Conservation (phyloP, 2,329 filamentous ascomycete species). For the Lecanoromycetidae sp. region DNA sequence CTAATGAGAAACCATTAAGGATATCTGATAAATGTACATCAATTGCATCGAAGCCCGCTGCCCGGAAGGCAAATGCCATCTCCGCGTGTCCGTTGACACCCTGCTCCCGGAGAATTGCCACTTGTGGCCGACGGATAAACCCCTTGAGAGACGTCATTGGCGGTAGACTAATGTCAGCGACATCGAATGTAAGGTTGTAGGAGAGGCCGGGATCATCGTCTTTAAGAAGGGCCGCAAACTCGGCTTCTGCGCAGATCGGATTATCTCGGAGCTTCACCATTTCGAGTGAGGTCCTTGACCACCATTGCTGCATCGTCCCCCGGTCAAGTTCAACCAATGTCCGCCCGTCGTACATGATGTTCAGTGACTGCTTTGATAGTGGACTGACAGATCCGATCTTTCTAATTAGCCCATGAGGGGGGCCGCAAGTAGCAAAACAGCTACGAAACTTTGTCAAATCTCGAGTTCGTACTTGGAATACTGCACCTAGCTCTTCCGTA, state of each 20-base stretch:
- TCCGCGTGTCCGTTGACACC: slow-evolving; percentile 94
- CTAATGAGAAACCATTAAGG: slow-evolving; percentile 66
- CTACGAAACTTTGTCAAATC: slow-evolving; percentile 77
- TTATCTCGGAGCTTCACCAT: slow-evolving; percentile 90
- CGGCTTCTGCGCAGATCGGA: slow-evolving; percentile 69
- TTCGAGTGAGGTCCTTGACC: slow-evolving; percentile 76
- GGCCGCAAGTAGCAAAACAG: slow-evolving; percentile 83
- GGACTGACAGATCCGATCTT: slow-evolving; percentile 69
- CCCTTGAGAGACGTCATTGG: slow-evolving; percentile 50
- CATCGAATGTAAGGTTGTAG: slow-evolving; percentile 71
- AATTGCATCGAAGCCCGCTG: slow-evolving; percentile 57
- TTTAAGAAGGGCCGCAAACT: slow-evolving; percentile 64
- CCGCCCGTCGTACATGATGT: slow-evolving; percentile 60
- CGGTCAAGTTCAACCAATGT: slow-evolving; percentile 57
- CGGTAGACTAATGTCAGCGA: slow-evolving; percentile 63
- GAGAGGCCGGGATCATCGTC: slow-evolving; percentile 68
- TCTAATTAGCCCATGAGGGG: slow-evolving; percentile 66
- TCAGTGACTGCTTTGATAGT: slow-evolving; percentile 59
- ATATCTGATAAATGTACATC: slow-evolving; percentile 96
- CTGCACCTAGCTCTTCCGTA: slow-evolving; percentile 75
- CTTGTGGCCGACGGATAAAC: slow-evolving; percentile 48
- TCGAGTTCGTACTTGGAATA: slow-evolving; percentile 83
- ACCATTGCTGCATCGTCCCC: slow-evolving; percentile 67
- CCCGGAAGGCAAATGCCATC: slow-evolving; percentile 92
- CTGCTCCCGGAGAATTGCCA: slow-evolving; percentile 89